phyloP scores from a whole-genome alignment of 495 filamentous ascomycete genomes.

The Talaromyces nanjingensis region DNA sequence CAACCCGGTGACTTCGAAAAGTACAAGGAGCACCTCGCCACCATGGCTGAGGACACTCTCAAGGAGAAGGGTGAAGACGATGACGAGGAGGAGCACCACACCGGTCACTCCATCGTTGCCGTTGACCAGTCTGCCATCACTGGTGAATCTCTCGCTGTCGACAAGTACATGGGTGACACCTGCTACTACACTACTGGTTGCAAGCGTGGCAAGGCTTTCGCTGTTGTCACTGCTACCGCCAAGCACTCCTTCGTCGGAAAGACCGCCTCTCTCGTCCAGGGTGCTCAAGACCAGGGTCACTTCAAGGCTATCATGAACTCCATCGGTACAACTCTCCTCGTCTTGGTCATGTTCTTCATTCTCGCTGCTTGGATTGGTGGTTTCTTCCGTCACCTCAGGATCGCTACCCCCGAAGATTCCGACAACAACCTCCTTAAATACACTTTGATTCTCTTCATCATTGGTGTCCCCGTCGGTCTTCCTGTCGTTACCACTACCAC shows the following conservation, averaged over 20 bases:
- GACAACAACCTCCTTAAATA: constrained; percentile 56
- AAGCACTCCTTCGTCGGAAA: constrained; percentile 66
- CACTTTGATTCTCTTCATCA: constrained; percentile 61
- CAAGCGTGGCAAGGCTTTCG: constrained; percentile 72
- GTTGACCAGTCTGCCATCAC: constrained; percentile 71
- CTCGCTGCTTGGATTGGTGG: constrained; percentile 66
- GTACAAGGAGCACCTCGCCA: constrained; percentile 61
- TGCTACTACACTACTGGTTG: constrained; percentile 73
- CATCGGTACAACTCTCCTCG: constrained; percentile 65
- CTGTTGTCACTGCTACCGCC: constrained; percentile 55
- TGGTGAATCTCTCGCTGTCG: constrained; percentile 70
- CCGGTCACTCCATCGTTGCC: constrained; percentile 58
- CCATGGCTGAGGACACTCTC: constrained; percentile 49
- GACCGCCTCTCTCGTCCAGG: constrained; percentile 63
- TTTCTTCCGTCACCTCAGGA: constrained; percentile 64
- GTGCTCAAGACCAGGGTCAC: constrained; percentile 65
- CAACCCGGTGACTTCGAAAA: constrained; percentile 63
- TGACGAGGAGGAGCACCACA: constrained; percentile 51
- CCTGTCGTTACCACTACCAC: constrained; percentile 70
- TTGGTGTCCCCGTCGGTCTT: constrained; percentile 71
- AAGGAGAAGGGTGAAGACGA: constrained; percentile 60
- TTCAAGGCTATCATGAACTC: constrained; percentile 82
- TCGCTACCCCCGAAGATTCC: constrained; percentile 52
- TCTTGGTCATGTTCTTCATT: constrained; percentile 69
- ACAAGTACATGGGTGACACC: constrained; percentile 69